phyloP scores from a whole-genome alignment of 1,284 basidiomycete genomes.

The Cryptococcus hybrid region DNA sequence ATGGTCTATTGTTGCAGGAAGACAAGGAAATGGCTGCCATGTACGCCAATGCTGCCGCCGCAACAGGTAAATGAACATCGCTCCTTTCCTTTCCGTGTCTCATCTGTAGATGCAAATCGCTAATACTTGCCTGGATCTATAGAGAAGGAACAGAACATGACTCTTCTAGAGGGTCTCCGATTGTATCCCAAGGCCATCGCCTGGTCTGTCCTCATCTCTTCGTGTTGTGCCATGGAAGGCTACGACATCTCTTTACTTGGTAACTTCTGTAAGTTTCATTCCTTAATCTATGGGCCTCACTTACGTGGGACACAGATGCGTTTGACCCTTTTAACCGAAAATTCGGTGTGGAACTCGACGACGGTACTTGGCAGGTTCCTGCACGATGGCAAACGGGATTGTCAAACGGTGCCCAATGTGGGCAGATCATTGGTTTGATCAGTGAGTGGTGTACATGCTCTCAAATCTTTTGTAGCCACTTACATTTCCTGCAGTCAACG shows the following conservation, averaged over 20 bases:
- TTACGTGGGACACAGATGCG: slow-evolving; percentile 25
- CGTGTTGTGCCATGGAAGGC: slow-evolving; percentile 55
- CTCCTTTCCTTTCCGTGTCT: background rate
- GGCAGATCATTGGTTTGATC: slow-evolving; percentile 51
- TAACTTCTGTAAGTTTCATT: slow-evolving; percentile 34
- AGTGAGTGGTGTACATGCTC: slow-evolving; percentile 1
- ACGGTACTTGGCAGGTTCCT: slow-evolving; percentile 49
- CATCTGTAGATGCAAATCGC: background rate
- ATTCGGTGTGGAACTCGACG: slow-evolving; percentile 35
- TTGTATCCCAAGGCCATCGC: slow-evolving; percentile 53
- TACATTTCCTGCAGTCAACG: slow-evolving; percentile 34
- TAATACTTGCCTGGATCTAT: slow-evolving; percentile 7
- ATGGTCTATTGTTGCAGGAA: background rate
- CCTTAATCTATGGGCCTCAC: background rate
- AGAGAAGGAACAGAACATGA: slow-evolving; percentile 49
- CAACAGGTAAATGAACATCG: slow-evolving; percentile 16
- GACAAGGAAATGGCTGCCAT: slow-evolving; percentile 13
- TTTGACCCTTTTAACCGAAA: slow-evolving; percentile 44
- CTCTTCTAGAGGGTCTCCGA: slow-evolving; percentile 39
- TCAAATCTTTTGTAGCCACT: background rate
- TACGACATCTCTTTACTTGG: slow-evolving; percentile 45
- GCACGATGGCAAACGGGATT: slow-evolving; percentile 54
- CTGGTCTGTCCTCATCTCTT: slow-evolving; percentile 52
- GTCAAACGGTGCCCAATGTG: slow-evolving; percentile 46
- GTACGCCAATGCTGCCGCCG: slow-evolving; percentile 25